phyloP scores from a whole-genome alignment of 2,329 filamentous ascomycete species.

The Xylariaceae sp. region DNA sequence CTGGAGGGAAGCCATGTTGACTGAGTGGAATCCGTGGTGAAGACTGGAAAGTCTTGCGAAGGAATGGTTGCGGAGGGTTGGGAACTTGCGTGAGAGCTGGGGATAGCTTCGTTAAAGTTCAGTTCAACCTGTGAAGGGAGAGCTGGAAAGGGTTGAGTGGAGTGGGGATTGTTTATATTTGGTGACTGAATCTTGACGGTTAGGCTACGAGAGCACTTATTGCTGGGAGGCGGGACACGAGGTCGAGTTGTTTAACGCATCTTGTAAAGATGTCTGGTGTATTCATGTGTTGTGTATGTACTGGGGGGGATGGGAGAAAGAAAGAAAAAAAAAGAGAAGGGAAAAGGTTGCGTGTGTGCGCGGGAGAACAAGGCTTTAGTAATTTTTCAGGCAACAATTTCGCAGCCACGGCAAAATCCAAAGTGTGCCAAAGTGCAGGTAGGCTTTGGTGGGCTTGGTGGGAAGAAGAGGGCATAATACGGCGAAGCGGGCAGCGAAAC shows the following conservation, averaged over 20 bases:
- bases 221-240: constrained; percentile 47
- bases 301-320: constrained; percentile 45
- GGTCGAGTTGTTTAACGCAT: constrained; percentile 62
- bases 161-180: constrained; percentile 48
- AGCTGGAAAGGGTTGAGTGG: constrained; percentile 61
- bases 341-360: constrained; percentile 32
- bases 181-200: constrained; percentile 62
- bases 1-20: constrained; percentile 82
- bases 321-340: constrained; percentile 42
- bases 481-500: constrained; percentile 7
- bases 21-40: constrained; percentile 79
- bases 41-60: constrained; percentile 73
- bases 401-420: not conserved
- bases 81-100: constrained; percentile 65
- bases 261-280: constrained; percentile 52
- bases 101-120: constrained; percentile 70
- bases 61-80: constrained; percentile 64
- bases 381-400: constrained; percentile 43
- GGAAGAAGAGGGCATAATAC: constrained; percentile 19
- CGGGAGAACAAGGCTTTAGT: constrained; percentile 39
- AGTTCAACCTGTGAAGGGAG: constrained; percentile 66
- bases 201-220: constrained; percentile 44
- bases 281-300: constrained; percentile 45
- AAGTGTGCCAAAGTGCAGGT: not conserved
- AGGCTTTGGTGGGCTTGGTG: no score